Evolutionary conservation across 1,284 basidiomycete genomes (phyloP), one percentile per base, ranked within the genome.

Genomic region (Tilletia indica): DNA sequence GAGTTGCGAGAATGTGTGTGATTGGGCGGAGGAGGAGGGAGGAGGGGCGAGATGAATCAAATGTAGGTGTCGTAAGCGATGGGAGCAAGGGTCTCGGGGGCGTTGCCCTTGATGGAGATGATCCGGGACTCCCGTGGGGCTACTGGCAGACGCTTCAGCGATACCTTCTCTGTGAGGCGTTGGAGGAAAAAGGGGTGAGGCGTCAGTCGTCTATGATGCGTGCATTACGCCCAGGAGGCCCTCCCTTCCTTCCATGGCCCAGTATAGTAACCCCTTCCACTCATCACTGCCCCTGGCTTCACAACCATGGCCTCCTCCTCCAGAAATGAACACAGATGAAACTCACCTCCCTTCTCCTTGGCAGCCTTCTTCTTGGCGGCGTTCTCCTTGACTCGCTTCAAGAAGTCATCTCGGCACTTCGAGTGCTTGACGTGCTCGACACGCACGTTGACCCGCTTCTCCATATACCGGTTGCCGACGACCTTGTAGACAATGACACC

Each of bases 401-500:
- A 87, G 89, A 99, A 99, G 87, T 98, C 95, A 87, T 97, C 92
- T 85, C 97, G 91, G 87, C 96, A 99, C 87, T 94, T 95, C 82
- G 96, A 98, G 90, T 99, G 97, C 84, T 88, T 90, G 87, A 99
- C 89, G 89, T 99, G 97, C 89, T 99, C 96, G 83, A 97, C 89
- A 77, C 97, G 93, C 87, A 99, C 88, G 91, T 98, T 99, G 86
- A 99, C 96, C 74, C 96, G 93, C 90, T 99, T 99, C 89, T 99
- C 95, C 71, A 99, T 88, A 91, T 97, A 98, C 81, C 96, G 93
- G 89, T 96, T 96, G 83, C 96, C 96, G 83, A 99, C 95, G 82
- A 97, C 89, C 88, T 99, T 99, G 92, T 97, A 91, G 81, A 96
- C 91, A 86, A 99, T 95, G 76, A 99, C 93, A 86, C 95, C 95